phyloP scores from a whole-genome alignment of 768 basidiomycete species.

The Russula vinacea region DNA sequence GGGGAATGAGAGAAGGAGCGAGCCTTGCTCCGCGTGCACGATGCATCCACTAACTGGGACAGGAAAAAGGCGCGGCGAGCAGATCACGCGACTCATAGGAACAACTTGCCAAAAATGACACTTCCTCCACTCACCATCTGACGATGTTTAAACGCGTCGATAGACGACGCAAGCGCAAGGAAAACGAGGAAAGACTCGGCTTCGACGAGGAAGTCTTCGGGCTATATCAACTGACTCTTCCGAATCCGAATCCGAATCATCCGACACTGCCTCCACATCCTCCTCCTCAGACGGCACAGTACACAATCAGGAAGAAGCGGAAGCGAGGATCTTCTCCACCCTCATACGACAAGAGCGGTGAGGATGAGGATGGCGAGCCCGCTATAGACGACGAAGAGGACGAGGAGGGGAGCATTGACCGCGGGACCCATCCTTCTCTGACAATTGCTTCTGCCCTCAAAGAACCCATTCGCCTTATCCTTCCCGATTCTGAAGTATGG shows the following conservation, averaged over 20 bases:
- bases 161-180: constrained; percentile 56
- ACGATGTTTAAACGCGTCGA: constrained; percentile 78
- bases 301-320: constrained; percentile 9
- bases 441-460: constrained; percentile 57
- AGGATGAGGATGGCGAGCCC: constrained; percentile 27
- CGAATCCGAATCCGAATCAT: constrained; percentile 51
- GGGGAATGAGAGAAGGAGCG: constrained; percentile 1
- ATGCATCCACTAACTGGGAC: constrained; percentile 8
- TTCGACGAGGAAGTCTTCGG: constrained; percentile 62
- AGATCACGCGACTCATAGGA: constrained; percentile 1
- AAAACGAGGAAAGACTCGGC: constrained; percentile 63
- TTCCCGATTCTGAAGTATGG: constrained; percentile 52
- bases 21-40: constrained; percentile 16
- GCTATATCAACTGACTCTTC: constrained; percentile 74
- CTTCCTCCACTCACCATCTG: not conserved
- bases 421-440: constrained; percentile 44
- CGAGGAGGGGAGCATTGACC: constrained; percentile 30
- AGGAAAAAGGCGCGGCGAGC: not conserved
- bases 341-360: constrained; percentile 37
- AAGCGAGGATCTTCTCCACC: not conserved
- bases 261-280: constrained; percentile 33
- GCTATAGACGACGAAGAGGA: constrained; percentile 33
- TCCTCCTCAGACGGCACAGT: constrained; percentile 22
- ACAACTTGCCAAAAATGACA: not conserved
- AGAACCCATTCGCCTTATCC: constrained; percentile 61